Conservation (phyloP, 495 filamentous ascomycete species). For the Aspergillus diversus region DNA sequence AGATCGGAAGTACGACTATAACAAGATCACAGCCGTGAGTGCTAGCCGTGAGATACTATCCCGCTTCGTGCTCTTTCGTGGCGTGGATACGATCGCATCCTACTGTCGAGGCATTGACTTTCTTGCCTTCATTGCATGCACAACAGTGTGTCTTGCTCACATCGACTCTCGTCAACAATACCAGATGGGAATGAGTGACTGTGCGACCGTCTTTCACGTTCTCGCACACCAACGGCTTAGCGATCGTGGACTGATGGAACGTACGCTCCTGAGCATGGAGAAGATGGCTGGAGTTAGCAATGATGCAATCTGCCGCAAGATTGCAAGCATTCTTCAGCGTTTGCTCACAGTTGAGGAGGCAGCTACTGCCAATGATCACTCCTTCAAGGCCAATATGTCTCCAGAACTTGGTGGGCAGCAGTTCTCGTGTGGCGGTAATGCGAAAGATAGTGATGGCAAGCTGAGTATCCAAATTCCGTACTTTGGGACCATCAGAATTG, state of each 20-base stretch:
- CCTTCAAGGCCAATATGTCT: background rate
- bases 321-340: background rate
- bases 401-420: background rate
- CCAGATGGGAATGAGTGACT: background rate
- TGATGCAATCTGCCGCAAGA: background rate
- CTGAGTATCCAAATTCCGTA: background rate
- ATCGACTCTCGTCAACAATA: slow-evolving; percentile 2
- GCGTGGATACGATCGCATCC: slow-evolving; percentile 31
- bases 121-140: slow-evolving; percentile 50
- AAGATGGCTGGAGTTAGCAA: background rate
- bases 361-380: background rate
- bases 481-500: background rate
- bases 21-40: slow-evolving; percentile 45
- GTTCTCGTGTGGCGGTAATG: too few relatives aligned
- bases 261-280: background rate
- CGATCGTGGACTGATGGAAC: background rate
- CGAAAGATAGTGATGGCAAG: background rate
- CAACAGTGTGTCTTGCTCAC: slow-evolving; percentile 33
- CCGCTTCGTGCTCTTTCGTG: slow-evolving; percentile 43
- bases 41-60: slow-evolving; percentile 48
- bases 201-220: background rate
- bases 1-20: slow-evolving; percentile 30
- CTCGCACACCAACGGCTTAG: background rate
- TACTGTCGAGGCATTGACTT: slow-evolving; percentile 54
- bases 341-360: background rate